Conservation (phyloP, 805 yeast genomes). For the Candida hungchunana region DNA sequence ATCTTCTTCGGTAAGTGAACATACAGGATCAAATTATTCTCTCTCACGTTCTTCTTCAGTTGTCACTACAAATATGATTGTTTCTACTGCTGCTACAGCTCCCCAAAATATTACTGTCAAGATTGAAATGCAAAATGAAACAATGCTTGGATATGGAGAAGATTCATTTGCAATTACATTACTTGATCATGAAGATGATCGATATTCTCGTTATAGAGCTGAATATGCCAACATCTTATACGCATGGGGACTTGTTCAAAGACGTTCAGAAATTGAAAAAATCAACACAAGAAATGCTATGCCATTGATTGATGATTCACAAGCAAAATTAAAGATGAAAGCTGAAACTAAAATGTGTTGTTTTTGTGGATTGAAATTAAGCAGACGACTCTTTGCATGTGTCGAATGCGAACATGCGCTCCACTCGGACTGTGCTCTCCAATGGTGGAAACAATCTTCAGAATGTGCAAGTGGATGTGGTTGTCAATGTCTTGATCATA, state of each 20-base stretch:
- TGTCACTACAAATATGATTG: slow-evolving; percentile 6
- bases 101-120: slow-evolving; percentile 31
- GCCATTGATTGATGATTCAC: slow-evolving; percentile 32
- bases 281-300: slow-evolving; percentile 41
- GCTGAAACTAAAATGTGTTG: slow-evolving; percentile 46
- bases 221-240: slow-evolving; percentile 76
- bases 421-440: slow-evolving; percentile 73
- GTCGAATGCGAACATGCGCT: slow-evolving; percentile 71
- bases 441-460: slow-evolving; percentile 63
- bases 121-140: slow-evolving; percentile 42
- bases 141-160: slow-evolving; percentile 33
- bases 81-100: too few species aligned
- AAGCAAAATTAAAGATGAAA: slow-evolving; percentile 28
- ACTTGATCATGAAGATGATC: slow-evolving; percentile 26
- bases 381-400: slow-evolving; percentile 62
- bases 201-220: slow-evolving; percentile 43
- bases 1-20: slow-evolving; percentile 17
- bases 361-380: slow-evolving; percentile 58
- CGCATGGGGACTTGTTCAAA: slow-evolving; percentile 81
- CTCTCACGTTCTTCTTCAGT: slow-evolving; percentile 26
- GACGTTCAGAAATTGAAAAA: slow-evolving; percentile 73
- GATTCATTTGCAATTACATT: slow-evolving; percentile 32
- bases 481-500: slow-evolving; percentile 47
- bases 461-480: slow-evolving; percentile 90
- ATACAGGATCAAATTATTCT: slow-evolving; percentile 20